phyloP scores from a whole-genome alignment of 2,329 filamentous ascomycete genomes.

The Tolypocladium guangdongense region DNA sequence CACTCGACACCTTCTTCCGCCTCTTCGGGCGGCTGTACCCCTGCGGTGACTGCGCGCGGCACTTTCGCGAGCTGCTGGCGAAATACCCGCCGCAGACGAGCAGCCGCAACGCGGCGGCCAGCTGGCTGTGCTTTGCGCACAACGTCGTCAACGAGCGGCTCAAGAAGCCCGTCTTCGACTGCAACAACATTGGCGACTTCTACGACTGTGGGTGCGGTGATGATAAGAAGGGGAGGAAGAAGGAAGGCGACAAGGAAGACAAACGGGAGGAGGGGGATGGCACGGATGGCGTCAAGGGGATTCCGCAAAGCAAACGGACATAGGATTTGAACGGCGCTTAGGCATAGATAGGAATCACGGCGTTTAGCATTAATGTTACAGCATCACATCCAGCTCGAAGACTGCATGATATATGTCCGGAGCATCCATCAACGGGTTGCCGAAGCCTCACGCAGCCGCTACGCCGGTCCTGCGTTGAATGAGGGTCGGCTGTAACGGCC shows the following conservation, averaged over 20 bases:
- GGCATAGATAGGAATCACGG: background rate
- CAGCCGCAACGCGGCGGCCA: constrained; percentile 50
- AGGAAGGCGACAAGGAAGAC: constrained; percentile 12
- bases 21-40: constrained; percentile 60
- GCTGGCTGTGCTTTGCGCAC: constrained; percentile 59
- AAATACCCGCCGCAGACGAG: constrained; percentile 56
- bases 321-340: background rate
- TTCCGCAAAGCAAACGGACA: background rate
- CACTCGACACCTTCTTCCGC: constrained; percentile 53
- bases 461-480: background rate
- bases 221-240: constrained; percentile 29
- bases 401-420: too few relatives aligned
- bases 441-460: background rate
- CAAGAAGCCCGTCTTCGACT: constrained; percentile 52
- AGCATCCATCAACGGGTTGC: background rate
- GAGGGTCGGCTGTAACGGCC: background rate
- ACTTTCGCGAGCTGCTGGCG: constrained; percentile 52
- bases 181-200: constrained; percentile 56
- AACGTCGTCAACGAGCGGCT: constrained; percentile 57
- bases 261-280: background rate
- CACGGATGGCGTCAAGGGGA: background rate
- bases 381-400: background rate
- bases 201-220: constrained; percentile 64
- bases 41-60: constrained; percentile 57
- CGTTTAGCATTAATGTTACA: background rate